Evolutionary conservation across 768 basidiomycete genomes (phyloP), one percentile per base, ranked within the genome.

Genomic region (Mycena vitilis): DNA sequence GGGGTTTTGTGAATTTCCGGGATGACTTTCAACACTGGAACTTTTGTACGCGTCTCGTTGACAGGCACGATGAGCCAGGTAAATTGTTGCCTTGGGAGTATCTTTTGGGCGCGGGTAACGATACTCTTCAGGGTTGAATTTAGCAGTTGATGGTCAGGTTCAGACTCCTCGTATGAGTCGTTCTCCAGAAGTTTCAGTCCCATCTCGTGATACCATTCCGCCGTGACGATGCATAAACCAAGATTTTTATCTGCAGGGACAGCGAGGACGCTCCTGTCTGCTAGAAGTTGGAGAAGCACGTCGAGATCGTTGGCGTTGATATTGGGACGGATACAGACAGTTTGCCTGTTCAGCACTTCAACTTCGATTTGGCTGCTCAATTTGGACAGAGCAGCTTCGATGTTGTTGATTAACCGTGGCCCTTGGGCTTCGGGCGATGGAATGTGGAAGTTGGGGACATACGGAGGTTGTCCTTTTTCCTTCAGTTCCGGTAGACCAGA

Each of bases 161-260:
- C 15, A 0, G 18, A 22, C 44, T 59, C 58, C 23, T 45, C 45
- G 11, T 60, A 60, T 13, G 45, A 60, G 30, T 57, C 48, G 30
- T 66, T 70, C 53, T 34, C 42, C 34, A 70, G 54, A 15, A 70
- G 65, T 37, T 62, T 66, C 12, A 65, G 45, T 12, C 58, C 69
- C 23, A 42, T 60, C 5, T 48, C 37, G 34, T 62, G 44, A 23
- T 70, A 70, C 69, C 69, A 70, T 49, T 65, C 53, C 0, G 64
- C 22, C 7, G 65, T 66, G 25, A 70, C 69, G 2, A 70, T 42
- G 36, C 70, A 71, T 7, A 71, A 34, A 37, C 70, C 70, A 0
- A 71, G 47, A 49, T 71, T 71, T 60, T 71, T 71, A 55, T 71
- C 70, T 4, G 66, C 65, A 1, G 70, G 70, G 23, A 68, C 60